Evolutionary conservation across 176 grass and related monocot genomes (phyloP).

Genomic region (Avena atlantica): DNA sequence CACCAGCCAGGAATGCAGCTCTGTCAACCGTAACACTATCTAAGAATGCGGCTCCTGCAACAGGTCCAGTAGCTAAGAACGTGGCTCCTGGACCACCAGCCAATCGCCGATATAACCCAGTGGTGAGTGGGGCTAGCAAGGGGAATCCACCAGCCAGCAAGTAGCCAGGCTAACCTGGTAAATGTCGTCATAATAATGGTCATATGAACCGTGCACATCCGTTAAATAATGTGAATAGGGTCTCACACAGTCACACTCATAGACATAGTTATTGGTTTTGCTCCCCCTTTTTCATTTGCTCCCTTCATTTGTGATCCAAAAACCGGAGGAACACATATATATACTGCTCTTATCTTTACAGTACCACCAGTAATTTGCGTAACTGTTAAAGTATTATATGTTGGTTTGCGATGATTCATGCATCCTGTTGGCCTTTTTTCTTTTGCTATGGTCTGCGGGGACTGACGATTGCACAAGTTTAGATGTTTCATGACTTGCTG

Average conservation of each 20-base stretch:
- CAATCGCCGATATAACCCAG: neutral
- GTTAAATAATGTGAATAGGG: slow-evolving; percentile 56
- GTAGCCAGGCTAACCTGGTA: slow-evolving; percentile 34
- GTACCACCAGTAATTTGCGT: neutral
- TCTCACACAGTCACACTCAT: neutral
- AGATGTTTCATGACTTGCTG: too few relatives aligned
- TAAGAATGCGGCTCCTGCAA: neutral
- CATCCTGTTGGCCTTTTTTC: neutral
- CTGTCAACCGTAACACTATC: too few relatives aligned
- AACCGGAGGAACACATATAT: neutral
- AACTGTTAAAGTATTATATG: neutral
- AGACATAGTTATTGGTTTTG: slow-evolving; percentile 20
- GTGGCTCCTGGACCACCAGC: neutral
- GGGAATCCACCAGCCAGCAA: slow-evolving; percentile 31
- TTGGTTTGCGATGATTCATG: neutral
- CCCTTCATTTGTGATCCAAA: neutral
- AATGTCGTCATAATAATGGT: slow-evolving; percentile 37
- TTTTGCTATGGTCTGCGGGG: neutral
- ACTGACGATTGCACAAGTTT: too few relatives aligned
- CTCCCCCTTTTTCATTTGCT: neutral
- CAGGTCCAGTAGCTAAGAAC: neutral
- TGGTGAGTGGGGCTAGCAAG: slow-evolving; percentile 4
- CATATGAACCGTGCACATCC: slow-evolving; percentile 11
- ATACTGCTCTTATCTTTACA: slow-evolving; percentile 8
- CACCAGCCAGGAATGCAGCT: neutral